These are phyloP conservation scores for Sanguinoderma infundibulare DNA, from an alignment of 1,284 basidiomycete species.

Conservation along the genomic window DNA sequence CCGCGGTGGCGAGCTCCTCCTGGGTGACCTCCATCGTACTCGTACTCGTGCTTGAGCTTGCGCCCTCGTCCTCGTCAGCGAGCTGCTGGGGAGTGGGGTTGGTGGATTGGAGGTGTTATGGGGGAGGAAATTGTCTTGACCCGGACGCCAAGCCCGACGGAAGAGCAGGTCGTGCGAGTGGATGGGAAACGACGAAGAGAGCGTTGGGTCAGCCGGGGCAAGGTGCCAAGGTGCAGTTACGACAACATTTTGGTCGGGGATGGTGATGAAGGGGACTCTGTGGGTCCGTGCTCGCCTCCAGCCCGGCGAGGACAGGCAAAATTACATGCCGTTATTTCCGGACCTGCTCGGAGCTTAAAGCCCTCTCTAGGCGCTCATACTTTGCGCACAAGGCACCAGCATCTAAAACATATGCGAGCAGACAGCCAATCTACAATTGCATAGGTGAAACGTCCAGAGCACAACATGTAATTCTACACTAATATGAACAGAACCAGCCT, in stretches of 20 bases:
- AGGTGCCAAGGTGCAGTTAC: not conserved
- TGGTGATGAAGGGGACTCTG: not conserved
- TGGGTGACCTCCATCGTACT: conserved; percentile 35
- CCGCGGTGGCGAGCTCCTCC: conserved; percentile 30
- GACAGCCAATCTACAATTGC: too few species aligned
- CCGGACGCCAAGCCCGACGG: not conserved
- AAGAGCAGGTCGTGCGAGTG: not conserved
- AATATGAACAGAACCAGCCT: too few species aligned
- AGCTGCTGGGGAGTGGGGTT: not conserved
- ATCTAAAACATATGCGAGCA: too few species aligned
- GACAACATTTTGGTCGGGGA: not conserved
- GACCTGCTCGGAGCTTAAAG: too few species aligned
- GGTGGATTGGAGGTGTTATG: not conserved
- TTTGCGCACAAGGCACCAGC: too few species aligned
- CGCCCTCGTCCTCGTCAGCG: not conserved
- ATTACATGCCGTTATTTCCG: too few species aligned
- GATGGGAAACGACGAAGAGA: not conserved
- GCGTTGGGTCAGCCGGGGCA: not conserved
- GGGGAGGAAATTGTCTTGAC: not conserved
- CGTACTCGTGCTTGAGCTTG: not conserved
- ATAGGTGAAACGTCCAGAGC: too few species aligned
- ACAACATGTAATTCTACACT: too few species aligned
- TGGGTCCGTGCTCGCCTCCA: not conserved
- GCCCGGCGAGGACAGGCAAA: not conserved
- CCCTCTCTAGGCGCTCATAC: too few species aligned